A percentile compares a stretch with the other conserved stretches of the same genome.
Conservation (phyloP, 768 basidiomycete genomes). For the Lentinus tigrinus region DNA sequence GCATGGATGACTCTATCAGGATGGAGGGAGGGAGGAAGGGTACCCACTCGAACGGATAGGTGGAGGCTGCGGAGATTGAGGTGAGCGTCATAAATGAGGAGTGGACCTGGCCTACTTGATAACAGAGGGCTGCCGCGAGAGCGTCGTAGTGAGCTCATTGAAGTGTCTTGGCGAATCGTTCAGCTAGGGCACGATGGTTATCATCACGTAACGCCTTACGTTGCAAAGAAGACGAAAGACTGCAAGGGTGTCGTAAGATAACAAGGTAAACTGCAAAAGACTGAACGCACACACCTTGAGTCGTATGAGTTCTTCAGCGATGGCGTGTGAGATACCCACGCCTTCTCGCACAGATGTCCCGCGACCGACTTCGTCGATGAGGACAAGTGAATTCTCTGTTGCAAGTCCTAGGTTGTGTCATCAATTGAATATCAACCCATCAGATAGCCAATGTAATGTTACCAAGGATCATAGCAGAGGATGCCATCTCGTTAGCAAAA, state of each 20-base stretch:
- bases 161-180: slow-evolving; percentile 56
- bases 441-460: neutral
- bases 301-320: slow-evolving; percentile 73
- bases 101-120: slow-evolving; percentile 56
- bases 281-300: slow-evolving; percentile 53
- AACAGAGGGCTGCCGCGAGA: slow-evolving; percentile 75
- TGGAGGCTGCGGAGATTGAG: slow-evolving; percentile 56
- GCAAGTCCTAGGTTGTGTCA: slow-evolving; percentile 63
- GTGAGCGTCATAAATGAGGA: neutral
- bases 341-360: slow-evolving; percentile 87
- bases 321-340: slow-evolving; percentile 79
- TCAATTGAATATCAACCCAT: neutral
- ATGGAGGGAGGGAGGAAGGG: too few relatives aligned
- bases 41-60: slow-evolving; percentile 71
- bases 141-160: slow-evolving; percentile 71
- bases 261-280: neutral
- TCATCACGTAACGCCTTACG: slow-evolving; percentile 44
- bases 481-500: slow-evolving; percentile 93
- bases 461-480: slow-evolving; percentile 90
- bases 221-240: slow-evolving; percentile 90
- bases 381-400: slow-evolving; percentile 64
- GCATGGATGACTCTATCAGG: too few relatives aligned
- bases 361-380: slow-evolving; percentile 92
- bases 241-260: slow-evolving; percentile 28
- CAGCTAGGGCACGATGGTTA: neutral